Percentiles rank a stretch among this genome's conserved stretches.
Conservation (phyloP, 331 rosid species). For the Acacia pycnantha region DNA sequence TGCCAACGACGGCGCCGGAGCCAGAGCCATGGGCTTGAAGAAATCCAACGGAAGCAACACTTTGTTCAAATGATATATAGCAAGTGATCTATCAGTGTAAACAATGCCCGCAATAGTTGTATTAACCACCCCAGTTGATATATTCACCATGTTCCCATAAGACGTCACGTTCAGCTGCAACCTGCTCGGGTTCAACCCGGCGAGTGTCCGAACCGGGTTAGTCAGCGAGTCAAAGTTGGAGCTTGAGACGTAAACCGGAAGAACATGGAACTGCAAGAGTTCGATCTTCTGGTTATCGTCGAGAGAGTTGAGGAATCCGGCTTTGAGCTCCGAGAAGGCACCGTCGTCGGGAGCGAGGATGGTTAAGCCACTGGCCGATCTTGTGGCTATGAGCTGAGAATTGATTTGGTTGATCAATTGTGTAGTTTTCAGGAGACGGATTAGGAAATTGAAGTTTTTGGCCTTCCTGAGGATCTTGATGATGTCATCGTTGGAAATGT, state of each 20-base stretch:
- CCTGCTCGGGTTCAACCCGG: conserved; percentile 40
- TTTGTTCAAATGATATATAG: conserved; percentile 47
- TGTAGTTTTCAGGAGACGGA: conserved; percentile 45
- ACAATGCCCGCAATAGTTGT: conserved; percentile 44
- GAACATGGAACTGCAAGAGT: conserved; percentile 44
- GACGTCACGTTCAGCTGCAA: conserved; percentile 43
- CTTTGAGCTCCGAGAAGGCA: conserved; percentile 39
- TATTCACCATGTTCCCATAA: conserved; percentile 43
- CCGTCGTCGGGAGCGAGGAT: conserved; percentile 41
- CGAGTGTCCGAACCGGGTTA: conserved; percentile 45
- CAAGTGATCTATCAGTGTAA: conserved; percentile 38
- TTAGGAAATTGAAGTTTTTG: conserved; percentile 36
- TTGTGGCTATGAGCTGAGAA: conserved; percentile 39
- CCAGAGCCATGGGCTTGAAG: conserved; percentile 35
- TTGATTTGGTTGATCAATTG: conserved; percentile 46
- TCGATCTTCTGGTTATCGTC: conserved; percentile 36
- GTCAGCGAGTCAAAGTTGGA: conserved; percentile 43
- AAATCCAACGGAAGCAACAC: conserved; percentile 52
- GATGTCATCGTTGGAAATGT: conserved; percentile 35
- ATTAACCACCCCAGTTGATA: conserved; percentile 45
- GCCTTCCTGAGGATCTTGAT: conserved; percentile 45
- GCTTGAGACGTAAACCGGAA: conserved; percentile 38
- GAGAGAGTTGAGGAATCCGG: conserved; percentile 45
- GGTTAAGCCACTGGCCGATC: background rate
- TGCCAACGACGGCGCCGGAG: conserved; percentile 33